phyloP scores from a whole-genome alignment of 768 basidiomycete genomes.

The Russula compacta region DNA sequence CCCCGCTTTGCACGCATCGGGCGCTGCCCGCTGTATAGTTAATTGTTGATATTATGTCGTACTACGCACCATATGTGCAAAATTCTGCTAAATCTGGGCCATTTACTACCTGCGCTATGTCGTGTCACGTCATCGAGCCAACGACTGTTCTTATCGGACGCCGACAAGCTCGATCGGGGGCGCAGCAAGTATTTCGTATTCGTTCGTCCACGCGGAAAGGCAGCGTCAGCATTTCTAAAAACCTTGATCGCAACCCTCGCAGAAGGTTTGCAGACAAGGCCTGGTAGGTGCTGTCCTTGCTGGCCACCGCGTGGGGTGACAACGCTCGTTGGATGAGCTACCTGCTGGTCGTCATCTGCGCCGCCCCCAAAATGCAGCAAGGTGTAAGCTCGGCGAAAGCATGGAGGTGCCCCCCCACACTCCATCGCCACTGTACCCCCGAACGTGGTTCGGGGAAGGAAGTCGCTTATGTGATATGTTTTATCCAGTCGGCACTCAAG shows the following conservation, averaged over 20 bases:
- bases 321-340: background rate
- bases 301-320: background rate
- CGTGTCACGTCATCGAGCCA: background rate
- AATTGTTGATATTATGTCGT: conserved; percentile 1
- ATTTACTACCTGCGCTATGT: no score
- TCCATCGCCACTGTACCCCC: background rate
- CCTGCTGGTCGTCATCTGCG: background rate
- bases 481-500: background rate
- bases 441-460: conserved; percentile 3
- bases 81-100: background rate
- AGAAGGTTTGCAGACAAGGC: background rate
- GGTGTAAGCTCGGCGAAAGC: background rate
- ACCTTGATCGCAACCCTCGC: background rate
- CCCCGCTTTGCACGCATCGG: background rate
- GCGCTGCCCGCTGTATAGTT: conserved; percentile 3
- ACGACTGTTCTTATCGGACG: background rate
- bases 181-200: background rate
- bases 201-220: background rate
- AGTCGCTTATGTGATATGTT: background rate
- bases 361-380: background rate
- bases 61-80: conserved; percentile 1
- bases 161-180: background rate
- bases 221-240: background rate
- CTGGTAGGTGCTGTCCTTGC: background rate
- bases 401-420: background rate